Percentiles rank a stretch among this genome's conserved stretches.
Conservation (phyloP, 306 rosid species). For the Potentilla sterilis region DNA sequence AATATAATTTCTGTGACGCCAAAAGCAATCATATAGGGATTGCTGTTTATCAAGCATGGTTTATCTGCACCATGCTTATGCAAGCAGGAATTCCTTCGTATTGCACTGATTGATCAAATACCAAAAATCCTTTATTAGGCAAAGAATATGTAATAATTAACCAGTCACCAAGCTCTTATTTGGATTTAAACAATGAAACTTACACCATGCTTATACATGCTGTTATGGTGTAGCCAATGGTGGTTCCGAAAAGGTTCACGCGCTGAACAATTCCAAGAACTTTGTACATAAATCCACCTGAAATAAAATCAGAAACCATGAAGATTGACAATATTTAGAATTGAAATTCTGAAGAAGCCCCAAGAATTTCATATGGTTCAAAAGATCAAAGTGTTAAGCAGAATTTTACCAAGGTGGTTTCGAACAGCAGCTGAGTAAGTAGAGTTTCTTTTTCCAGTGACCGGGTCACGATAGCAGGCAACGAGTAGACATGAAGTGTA, state of each 20-base stretch:
- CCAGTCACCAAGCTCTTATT: background rate
- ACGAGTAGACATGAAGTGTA: constrained; percentile 62
- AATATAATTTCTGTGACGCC: constrained; percentile 22
- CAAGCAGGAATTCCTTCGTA: constrained; percentile 20
- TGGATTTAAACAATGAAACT: constrained; percentile 4
- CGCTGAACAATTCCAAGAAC: constrained; percentile 26
- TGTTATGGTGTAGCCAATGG: constrained; percentile 34
- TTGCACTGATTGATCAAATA: constrained; percentile 24
- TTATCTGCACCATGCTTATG: constrained; percentile 16
- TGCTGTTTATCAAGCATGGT: constrained; percentile 15
- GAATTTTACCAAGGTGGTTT: constrained; percentile 5
- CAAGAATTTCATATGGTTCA: background rate
- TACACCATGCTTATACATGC: constrained; percentile 34
- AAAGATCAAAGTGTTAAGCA: background rate
- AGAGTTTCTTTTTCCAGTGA: constrained; percentile 35
- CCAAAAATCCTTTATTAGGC: background rate
- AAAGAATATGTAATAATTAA: background rate
- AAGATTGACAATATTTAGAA: background rate
- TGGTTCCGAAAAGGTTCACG: constrained; percentile 15
- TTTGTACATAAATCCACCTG: constrained; percentile 19
- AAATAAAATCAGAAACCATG: background rate
- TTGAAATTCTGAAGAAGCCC: background rate
- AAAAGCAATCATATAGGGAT: constrained; percentile 23
- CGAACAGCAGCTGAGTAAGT: constrained; percentile 19
- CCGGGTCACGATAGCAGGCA: constrained; percentile 59